Evolutionary conservation across 208 protist species (phyloP).

Genomic region (Trypanosoma platydactyli): DNA sequence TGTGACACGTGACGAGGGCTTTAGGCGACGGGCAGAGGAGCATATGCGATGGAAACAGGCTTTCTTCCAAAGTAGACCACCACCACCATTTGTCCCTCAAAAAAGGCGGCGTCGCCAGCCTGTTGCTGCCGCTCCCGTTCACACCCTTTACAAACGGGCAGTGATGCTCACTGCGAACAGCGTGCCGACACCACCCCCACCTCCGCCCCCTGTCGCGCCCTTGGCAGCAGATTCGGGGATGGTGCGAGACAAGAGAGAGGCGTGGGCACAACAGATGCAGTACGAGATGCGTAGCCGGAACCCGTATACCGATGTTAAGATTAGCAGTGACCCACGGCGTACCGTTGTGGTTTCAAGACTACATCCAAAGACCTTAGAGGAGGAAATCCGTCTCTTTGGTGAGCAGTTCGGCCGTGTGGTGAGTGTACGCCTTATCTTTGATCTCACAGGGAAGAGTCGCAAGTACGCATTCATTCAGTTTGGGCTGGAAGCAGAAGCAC

Average conservation of each 20-base stretch:
- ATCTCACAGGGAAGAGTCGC: slow-evolving; percentile 51
- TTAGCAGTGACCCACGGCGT: slow-evolving; percentile 54
- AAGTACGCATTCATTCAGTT: slow-evolving; percentile 88
- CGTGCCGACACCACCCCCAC: slow-evolving; percentile 1
- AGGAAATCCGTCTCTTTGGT: slow-evolving; percentile 74
- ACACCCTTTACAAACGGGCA: slow-evolving; percentile 32
- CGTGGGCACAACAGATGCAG: slow-evolving; percentile 29
- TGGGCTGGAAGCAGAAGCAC: slow-evolving; percentile 62
- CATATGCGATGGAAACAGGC: slow-evolving; percentile 72
- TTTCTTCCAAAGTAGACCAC: slow-evolving; percentile 75
- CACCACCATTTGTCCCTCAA: slow-evolving; percentile 47
- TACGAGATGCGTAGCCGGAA: slow-evolving; percentile 37
- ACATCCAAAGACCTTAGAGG: slow-evolving; percentile 62
- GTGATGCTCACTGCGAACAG: slow-evolving; percentile 23
- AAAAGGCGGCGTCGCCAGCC: slow-evolving; percentile 50
- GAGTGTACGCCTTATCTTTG: slow-evolving; percentile 57
- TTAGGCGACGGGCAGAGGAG: slow-evolving; percentile 37
- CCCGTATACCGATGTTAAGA: slow-evolving; percentile 63
- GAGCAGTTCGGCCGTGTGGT: slow-evolving; percentile 86
- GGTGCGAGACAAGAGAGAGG: background rate
- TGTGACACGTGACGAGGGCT: slow-evolving; percentile 32
- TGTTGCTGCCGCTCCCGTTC: slow-evolving; percentile 28
- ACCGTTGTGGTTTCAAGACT: slow-evolving; percentile 78
- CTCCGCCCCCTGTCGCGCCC: slow-evolving; percentile 13
- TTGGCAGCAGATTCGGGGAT: background rate